These are phyloP conservation scores for Penicillium longicatenatum DNA, from an alignment of 495 filamentous ascomycete genomes.

Conservation along the genomic window DNA sequence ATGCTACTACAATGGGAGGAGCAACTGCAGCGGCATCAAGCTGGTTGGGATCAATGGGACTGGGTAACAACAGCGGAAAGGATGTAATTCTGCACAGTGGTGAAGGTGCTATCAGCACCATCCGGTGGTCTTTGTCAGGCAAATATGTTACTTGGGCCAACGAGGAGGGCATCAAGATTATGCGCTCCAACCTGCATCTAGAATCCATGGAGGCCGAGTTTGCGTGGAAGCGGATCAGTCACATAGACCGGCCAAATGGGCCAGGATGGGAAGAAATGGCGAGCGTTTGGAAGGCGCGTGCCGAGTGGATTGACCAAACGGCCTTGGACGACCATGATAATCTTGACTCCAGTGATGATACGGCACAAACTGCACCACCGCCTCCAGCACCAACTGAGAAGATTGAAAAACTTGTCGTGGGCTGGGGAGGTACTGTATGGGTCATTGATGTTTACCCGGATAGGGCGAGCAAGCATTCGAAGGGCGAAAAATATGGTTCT, in stretches of 20 bases:
- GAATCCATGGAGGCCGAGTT: slow-evolving; percentile 74
- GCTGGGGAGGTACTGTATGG: slow-evolving; percentile 96
- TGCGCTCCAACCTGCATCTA: slow-evolving; percentile 84
- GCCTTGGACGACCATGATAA: slow-evolving; percentile 64
- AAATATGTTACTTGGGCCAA: slow-evolving; percentile 94
- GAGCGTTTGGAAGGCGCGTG: slow-evolving; percentile 84
- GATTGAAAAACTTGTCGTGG: slow-evolving; percentile 82
- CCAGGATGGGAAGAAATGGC: slow-evolving; percentile 93
- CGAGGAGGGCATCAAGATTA: slow-evolving; percentile 95
- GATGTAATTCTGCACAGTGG: slow-evolving; percentile 89
- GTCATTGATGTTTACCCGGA: slow-evolving; percentile 87
- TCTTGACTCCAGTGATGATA: slow-evolving; percentile 46
- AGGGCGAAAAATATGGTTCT: slow-evolving; percentile 71
- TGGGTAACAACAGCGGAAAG: slow-evolving; percentile 76
- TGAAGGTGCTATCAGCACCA: slow-evolving; percentile 85
- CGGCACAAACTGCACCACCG: slow-evolving; percentile 20
- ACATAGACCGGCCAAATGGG: slow-evolving; percentile 79
- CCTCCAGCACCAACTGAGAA: slow-evolving; percentile 32
- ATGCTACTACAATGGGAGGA: slow-evolving; percentile 76
- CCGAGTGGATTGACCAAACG: slow-evolving; percentile 89
- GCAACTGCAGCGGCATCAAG: slow-evolving; percentile 81
- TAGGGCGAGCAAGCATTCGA: slow-evolving; percentile 67
- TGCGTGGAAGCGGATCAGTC: slow-evolving; percentile 95
- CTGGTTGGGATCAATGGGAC: slow-evolving; percentile 84
- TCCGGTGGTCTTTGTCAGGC: slow-evolving; percentile 90